Conservation (phyloP, 306 rosid species). For the Cicer arietinum region DNA sequence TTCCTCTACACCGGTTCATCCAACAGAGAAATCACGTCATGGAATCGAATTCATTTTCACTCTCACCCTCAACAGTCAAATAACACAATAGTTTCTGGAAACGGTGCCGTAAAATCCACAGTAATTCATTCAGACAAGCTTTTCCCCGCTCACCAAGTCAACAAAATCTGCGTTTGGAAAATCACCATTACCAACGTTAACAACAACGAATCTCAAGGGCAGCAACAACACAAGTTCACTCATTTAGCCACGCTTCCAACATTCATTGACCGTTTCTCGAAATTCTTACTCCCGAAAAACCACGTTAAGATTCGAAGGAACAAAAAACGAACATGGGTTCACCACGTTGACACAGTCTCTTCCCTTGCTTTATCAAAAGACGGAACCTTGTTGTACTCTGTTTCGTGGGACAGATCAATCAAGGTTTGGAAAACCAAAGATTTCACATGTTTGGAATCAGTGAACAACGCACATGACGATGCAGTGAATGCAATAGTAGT, state of each 20-base stretch:
- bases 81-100: constrained; percentile 56
- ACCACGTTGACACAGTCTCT: constrained; percentile 89
- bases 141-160: constrained; percentile 88
- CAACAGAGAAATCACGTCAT: constrained; percentile 69
- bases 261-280: constrained; percentile 64
- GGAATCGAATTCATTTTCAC: constrained; percentile 48
- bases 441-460: constrained; percentile 82
- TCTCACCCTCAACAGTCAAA: constrained; percentile 33
- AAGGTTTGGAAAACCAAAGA: constrained; percentile 82
- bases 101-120: constrained; percentile 80
- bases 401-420: constrained; percentile 90
- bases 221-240: constrained; percentile 54
- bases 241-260: constrained; percentile 85
- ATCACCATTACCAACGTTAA: constrained; percentile 26
- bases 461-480: constrained; percentile 76
- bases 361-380: constrained; percentile 77
- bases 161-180: constrained; percentile 88
- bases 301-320: constrained; percentile 82
- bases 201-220: not conserved
- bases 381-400: constrained; percentile 69
- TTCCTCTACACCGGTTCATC: constrained; percentile 80
- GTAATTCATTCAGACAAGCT: constrained; percentile 67
- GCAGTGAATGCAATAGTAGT: constrained; percentile 80
- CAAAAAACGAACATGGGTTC: constrained; percentile 86
- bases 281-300: constrained; percentile 66